phyloP scores from a whole-genome alignment of 2,329 filamentous ascomycete species.

The Colletotrichum spinosum region DNA sequence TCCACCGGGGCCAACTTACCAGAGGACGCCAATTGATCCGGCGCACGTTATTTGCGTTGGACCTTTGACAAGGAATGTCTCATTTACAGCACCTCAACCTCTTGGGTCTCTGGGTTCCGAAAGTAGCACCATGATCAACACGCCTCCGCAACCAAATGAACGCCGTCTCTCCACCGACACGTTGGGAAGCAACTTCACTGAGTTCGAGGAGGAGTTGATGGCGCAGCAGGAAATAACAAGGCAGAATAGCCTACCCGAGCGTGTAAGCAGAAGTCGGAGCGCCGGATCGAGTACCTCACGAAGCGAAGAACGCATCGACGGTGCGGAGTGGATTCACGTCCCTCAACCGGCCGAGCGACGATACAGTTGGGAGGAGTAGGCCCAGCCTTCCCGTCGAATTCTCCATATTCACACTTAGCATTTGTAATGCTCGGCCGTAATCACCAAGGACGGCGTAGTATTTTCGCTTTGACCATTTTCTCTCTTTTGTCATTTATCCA shows the following conservation, averaged over 20 bases:
- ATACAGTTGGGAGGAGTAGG: constrained; percentile 63
- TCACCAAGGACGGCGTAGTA: constrained; percentile 2
- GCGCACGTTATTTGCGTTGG: constrained; percentile 66
- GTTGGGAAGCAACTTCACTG: constrained; percentile 68
- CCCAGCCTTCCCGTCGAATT: not conserved
- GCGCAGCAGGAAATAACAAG: constrained; percentile 43
- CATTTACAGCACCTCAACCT: constrained; percentile 47
- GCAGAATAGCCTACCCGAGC: constrained; percentile 39
- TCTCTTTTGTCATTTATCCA: constrained; percentile 16
- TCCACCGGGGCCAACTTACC: constrained; percentile 50
- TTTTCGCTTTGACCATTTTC: constrained; percentile 10
- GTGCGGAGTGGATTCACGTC: constrained; percentile 61
- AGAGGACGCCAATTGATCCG: constrained; percentile 64
- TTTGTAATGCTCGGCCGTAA: constrained; percentile 20
- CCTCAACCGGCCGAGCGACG: constrained; percentile 62
- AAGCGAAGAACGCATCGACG: constrained; percentile 57
- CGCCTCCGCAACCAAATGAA: constrained; percentile 4
- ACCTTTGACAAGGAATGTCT: constrained; percentile 62
- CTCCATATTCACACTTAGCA: constrained; percentile 12
- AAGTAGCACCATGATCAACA: constrained; percentile 39
- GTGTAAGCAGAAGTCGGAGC: constrained; percentile 36
- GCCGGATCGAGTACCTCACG: constrained; percentile 39
- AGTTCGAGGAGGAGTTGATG: constrained; percentile 60
- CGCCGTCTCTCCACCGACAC: constrained; percentile 52
- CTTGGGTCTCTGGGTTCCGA: constrained; percentile 44